Conservation (phyloP, 1,139 yeast species). For the Sugiyamaella grinbergsii region DNA sequence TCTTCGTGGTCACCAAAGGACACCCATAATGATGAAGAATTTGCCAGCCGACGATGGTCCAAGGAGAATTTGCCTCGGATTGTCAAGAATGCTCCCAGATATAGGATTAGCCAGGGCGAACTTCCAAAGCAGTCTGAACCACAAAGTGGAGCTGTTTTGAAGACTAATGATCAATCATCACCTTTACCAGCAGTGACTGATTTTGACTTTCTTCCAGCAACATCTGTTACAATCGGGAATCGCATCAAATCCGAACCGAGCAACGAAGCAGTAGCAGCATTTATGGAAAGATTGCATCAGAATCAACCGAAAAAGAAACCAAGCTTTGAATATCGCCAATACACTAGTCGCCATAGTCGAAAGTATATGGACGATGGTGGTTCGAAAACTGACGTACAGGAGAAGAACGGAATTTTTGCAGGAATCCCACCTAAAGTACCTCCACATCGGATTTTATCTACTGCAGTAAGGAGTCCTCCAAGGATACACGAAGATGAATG, state of each 20-base stretch:
- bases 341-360: conserved; percentile 5
- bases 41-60: conserved; percentile 20
- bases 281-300: conserved; percentile 10
- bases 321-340: conserved; percentile 24
- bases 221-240: background rate
- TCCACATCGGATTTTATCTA: conserved; percentile 29
- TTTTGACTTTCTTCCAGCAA: conserved; percentile 18
- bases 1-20: conserved; percentile 26
- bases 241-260: background rate
- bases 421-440: conserved; percentile 40
- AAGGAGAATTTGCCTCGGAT: conserved; percentile 20
- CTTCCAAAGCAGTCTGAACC: conserved; percentile 7
- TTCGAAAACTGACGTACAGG: conserved; percentile 11
- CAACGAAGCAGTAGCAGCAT: conserved; percentile 1
- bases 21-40: conserved; percentile 19
- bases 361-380: conserved; percentile 12
- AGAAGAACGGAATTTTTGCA: conserved; percentile 28
- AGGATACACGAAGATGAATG: conserved; percentile 12
- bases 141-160: background rate
- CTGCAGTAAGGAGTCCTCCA: conserved; percentile 16
- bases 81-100: conserved; percentile 18
- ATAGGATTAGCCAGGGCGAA: conserved; percentile 4
- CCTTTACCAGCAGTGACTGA: conserved; percentile 3
- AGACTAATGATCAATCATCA: background rate
- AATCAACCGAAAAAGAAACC: conserved; percentile 21